Evolutionary conservation across 768 basidiomycete genomes (phyloP), one percentile per base, ranked within the genome.

Genomic region (Phanerodontia chrysosporium): DNA sequence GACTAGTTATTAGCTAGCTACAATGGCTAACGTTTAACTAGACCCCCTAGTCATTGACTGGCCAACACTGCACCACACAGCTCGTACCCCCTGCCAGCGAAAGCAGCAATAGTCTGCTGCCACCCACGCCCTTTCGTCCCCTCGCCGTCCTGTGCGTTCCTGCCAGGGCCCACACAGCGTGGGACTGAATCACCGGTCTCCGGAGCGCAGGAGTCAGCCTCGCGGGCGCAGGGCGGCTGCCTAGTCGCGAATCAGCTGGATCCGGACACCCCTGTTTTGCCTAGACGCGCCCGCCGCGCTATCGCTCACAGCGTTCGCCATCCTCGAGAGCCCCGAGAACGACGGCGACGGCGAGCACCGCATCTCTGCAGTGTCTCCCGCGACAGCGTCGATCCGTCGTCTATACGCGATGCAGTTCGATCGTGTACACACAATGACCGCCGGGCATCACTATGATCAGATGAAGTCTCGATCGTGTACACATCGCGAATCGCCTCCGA

Each of bases 401-500:
- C 28, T 51, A 30, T 42, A 42, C 39, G 49, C 28, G 49, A 51
- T 35, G 35, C 52, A 22, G 52, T 24, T 42, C 52, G 52, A 53
- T 53, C 52, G 35, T 53, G 35, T n/a, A 24, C 36, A 30, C 32
- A 53, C 35, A 53, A 21, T 24, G 52, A 53, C 52, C 52, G 52
- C 52, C 52, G 52, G 52, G 32, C 52, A 53, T 53, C 52, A 53
- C 32, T 42, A 24, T 53, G 52, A 53, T 53, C 52, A 53, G 52
- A 53, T 53, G 52, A 53, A 39, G 39, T 9, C 36, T 53, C 52
- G 52, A 53, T 53, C 52, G 52, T 53, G 52, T 53, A 53, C 52
- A 39, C 52, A 53, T 53, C 52, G 35, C 32, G 35, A 53, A 51
- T 51, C 49, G 39, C 18, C 10, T 42, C 39, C 39, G 10, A 35